Evolutionary conservation across 306 rosid genomes (phyloP).

Genomic region (Castanea crenata): DNA sequence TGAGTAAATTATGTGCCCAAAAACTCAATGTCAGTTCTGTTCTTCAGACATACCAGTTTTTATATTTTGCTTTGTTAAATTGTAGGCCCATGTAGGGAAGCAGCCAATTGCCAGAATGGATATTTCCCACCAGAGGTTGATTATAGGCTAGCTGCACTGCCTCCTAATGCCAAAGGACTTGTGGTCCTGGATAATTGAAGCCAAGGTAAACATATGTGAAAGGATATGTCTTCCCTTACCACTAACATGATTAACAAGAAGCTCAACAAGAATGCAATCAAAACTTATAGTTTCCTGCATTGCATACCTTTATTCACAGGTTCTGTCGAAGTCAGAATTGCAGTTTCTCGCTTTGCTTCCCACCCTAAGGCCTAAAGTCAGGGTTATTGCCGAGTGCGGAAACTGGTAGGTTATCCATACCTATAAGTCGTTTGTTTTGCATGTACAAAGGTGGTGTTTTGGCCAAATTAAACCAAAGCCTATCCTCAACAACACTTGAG

Average conservation of each 20-base stretch:
- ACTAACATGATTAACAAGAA: not conserved
- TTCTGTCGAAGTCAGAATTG: slow-evolving; percentile 84
- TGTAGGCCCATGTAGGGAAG: slow-evolving; percentile 62
- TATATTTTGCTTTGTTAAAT: not conserved
- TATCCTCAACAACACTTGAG: not conserved
- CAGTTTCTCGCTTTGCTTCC: slow-evolving; percentile 91
- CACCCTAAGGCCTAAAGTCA: slow-evolving; percentile 76
- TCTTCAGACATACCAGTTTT: not conserved
- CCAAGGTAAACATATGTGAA: slow-evolving; percentile 33
- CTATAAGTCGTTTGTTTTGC: not conserved
- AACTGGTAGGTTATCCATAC: slow-evolving; percentile 57
- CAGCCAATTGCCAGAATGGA: slow-evolving; percentile 80
- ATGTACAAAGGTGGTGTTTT: not conserved
- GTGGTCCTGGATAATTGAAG: slow-evolving; percentile 62
- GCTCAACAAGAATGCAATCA: not conserved
- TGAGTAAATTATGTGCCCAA: slow-evolving; percentile 31
- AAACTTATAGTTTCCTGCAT: not conserved
- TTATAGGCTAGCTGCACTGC: slow-evolving; percentile 84
- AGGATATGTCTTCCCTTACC: not conserved
- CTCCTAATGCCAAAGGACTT: slow-evolving; percentile 76
- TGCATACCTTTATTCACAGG: slow-evolving; percentile 43
- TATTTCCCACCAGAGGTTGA: slow-evolving; percentile 97
- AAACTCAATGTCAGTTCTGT: not conserved
- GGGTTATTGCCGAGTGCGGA: slow-evolving; percentile 96
- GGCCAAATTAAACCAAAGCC: not conserved